phyloP scores from a whole-genome alignment of 2,329 filamentous ascomycete genomes.

The Orbilia javanica region DNA sequence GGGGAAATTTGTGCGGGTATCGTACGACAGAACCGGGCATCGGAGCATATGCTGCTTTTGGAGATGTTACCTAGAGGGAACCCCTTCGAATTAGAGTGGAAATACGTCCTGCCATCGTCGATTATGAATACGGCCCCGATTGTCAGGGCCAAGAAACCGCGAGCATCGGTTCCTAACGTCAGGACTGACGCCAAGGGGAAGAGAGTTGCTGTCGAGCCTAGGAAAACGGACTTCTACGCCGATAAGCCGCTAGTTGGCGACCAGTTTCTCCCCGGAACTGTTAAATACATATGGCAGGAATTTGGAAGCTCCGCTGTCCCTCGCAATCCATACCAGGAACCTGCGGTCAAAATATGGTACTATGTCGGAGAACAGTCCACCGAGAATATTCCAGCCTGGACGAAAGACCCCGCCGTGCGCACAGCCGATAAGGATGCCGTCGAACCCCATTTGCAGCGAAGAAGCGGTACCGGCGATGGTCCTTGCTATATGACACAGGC shows the following conservation, averaged over 20 bases:
- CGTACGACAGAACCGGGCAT: slow-evolving; percentile 82
- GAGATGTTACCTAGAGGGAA: slow-evolving; percentile 86
- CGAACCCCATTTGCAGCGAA: slow-evolving; percentile 48
- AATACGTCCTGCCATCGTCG: slow-evolving; percentile 67
- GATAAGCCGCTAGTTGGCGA: slow-evolving; percentile 41
- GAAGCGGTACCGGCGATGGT: slow-evolving; percentile 35
- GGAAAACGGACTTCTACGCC: slow-evolving; percentile 54
- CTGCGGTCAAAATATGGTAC: slow-evolving; percentile 55
- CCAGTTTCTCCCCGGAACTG: slow-evolving; percentile 48
- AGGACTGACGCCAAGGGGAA: slow-evolving; percentile 49
- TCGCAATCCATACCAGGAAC: slow-evolving; percentile 42
- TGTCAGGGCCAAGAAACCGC: slow-evolving; percentile 22
- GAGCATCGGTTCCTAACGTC: slow-evolving; percentile 32
- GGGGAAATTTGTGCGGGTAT: slow-evolving; percentile 92
- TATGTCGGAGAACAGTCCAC: slow-evolving; percentile 48
- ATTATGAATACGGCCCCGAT: slow-evolving; percentile 46
- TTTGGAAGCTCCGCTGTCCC: slow-evolving; percentile 25
- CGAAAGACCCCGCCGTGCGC: slow-evolving; percentile 40
- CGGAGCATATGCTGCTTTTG: slow-evolving; percentile 81
- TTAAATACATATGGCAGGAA: slow-evolving; percentile 39
- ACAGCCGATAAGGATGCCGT: slow-evolving; percentile 41
- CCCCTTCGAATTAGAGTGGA: slow-evolving; percentile 83
- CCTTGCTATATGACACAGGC: slow-evolving; percentile 51
- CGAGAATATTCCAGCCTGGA: slow-evolving; percentile 53
- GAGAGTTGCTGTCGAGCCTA: slow-evolving; percentile 47